phyloP scores from a whole-genome alignment of 805 yeast genomes.

The Helenozyma baotianmanensis region DNA sequence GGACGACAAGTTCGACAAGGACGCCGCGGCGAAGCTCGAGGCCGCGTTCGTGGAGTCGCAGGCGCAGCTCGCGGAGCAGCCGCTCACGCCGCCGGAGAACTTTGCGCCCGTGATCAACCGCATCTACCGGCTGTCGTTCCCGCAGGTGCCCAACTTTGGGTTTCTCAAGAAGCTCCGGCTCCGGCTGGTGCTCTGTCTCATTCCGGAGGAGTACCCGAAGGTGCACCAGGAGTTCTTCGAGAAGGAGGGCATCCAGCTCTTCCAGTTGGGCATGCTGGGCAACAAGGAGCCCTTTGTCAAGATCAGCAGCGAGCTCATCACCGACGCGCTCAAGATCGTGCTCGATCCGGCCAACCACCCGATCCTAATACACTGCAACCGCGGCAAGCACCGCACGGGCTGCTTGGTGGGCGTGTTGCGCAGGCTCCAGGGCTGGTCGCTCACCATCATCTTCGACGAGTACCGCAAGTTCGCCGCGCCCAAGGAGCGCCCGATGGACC shows the following conservation, averaged over 20 bases:
- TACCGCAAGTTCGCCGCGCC: conserved; percentile 93
- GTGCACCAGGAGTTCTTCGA: conserved; percentile 65
- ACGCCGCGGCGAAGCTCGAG: conserved; percentile 18
- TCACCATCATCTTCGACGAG: conserved; percentile 93
- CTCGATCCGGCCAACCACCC: conserved; percentile 88
- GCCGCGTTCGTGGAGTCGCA: conserved; percentile 12
- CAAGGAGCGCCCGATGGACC: conserved; percentile 92
- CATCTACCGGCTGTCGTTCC: conserved; percentile 86
- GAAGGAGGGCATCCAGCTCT: conserved; percentile 59
- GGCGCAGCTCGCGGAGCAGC: conserved; percentile 8
- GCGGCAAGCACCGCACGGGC: conserved; percentile 97
- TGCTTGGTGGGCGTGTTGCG: conserved; percentile 92
- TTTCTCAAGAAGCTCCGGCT: conserved; percentile 61
- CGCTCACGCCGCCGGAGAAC: conserved; percentile 77
- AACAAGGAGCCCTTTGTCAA: conserved; percentile 93
- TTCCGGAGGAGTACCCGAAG: conserved; percentile 87
- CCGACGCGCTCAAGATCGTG: conserved; percentile 76
- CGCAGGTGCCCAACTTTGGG: conserved; percentile 74
- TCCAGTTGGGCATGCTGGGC: conserved; percentile 91
- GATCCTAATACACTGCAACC: conserved; percentile 85
- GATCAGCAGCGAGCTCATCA: conserved; percentile 59
- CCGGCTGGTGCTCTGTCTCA: conserved; percentile 73
- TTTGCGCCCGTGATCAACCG: conserved; percentile 72
- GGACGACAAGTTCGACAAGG: conserved; percentile 36
- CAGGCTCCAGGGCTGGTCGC: conserved; percentile 85